A percentile compares a stretch with the other conserved stretches of the same genome.
phyloP scores from a whole-genome alignment of 2,329 filamentous ascomycete genomes.

The Fusarium aywerte region DNA sequence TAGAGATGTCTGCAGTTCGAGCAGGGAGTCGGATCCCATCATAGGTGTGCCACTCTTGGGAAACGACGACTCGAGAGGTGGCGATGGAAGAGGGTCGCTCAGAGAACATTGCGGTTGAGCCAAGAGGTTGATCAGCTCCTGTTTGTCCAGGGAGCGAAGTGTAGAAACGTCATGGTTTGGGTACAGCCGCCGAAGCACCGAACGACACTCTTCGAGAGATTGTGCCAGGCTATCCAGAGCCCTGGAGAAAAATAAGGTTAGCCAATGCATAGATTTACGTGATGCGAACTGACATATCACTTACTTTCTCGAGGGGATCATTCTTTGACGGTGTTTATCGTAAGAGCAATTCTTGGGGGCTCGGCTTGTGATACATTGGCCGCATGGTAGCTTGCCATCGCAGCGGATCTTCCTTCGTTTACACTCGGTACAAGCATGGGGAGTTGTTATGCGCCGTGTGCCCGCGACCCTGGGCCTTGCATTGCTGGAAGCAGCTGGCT shows the following conservation, averaged over 20 bases:
- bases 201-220: constrained; percentile 70
- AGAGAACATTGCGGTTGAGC: constrained; percentile 58
- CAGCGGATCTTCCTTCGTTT: constrained; percentile 86
- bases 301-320: constrained; percentile 82
- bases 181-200: constrained; percentile 60
- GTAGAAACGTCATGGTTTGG: constrained; percentile 65
- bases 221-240: constrained; percentile 72
- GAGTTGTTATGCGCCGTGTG: constrained; percentile 64
- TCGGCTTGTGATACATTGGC: constrained; percentile 83
- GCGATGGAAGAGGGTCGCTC: constrained; percentile 60
- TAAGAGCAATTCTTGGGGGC: constrained; percentile 83
- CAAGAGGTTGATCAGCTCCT: constrained; percentile 68
- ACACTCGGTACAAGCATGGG: constrained; percentile 78
- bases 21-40: constrained; percentile 26
- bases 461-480: constrained; percentile 54
- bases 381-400: constrained; percentile 83
- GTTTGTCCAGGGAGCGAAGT: constrained; percentile 65
- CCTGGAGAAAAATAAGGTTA: constrained; percentile 47
- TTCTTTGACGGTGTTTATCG: constrained; percentile 80
- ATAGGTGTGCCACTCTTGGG: constrained; percentile 60
- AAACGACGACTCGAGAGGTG: constrained; percentile 63
- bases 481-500: constrained; percentile 51
- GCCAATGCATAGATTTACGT: constrained; percentile 3
- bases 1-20: constrained; percentile 37
- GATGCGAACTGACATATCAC: constrained; percentile 43